These are phyloP conservation scores for Plasmodium inui DNA, from an alignment of 169 alveolate genomes.

Conservation along the genomic window DNA sequence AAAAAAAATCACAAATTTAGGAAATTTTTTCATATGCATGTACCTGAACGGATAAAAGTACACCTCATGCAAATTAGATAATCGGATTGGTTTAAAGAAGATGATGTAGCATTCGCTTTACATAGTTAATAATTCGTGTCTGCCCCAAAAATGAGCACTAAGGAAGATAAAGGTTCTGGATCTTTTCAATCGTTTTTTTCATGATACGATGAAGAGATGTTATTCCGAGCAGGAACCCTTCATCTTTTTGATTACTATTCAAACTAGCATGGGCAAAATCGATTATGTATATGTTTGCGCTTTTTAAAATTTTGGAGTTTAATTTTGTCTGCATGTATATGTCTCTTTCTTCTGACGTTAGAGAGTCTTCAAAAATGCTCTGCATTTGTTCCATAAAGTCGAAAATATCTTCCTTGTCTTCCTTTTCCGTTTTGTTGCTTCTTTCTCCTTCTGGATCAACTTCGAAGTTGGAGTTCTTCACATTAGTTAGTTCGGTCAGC, in stretches of 20 bases:
- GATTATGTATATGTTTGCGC: slow-evolving; percentile 78
- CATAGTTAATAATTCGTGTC: neutral
- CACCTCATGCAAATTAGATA: neutral
- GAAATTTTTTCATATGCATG: neutral
- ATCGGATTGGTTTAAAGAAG: neutral
- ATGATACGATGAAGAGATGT: slow-evolving; percentile 53
- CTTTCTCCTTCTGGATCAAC: neutral
- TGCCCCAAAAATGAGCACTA: neutral
- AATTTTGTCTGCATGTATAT: slow-evolving; percentile 16
- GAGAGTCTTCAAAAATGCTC: slow-evolving; percentile 42
- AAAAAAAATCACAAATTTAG: neutral
- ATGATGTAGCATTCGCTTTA: neutral
- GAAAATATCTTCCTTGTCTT: slow-evolving; percentile 32
- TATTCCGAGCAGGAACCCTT: slow-evolving; percentile 80
- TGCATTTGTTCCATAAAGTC: slow-evolving; percentile 28
- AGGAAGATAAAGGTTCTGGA: slow-evolving; percentile 3
- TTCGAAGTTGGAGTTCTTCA: neutral
- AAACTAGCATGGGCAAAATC: slow-evolving; percentile 83
- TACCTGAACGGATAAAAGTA: neutral
- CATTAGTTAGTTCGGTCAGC: neutral
- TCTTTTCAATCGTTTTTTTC: slow-evolving; percentile 42
- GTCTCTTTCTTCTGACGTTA: slow-evolving; percentile 32
- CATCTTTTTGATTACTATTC: slow-evolving; percentile 73
- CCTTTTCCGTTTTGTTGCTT: neutral
- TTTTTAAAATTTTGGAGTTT: slow-evolving; percentile 21